Evolutionary conservation across 495 filamentous ascomycete species (phyloP).

Genomic region (Physcia stellaris): DNA sequence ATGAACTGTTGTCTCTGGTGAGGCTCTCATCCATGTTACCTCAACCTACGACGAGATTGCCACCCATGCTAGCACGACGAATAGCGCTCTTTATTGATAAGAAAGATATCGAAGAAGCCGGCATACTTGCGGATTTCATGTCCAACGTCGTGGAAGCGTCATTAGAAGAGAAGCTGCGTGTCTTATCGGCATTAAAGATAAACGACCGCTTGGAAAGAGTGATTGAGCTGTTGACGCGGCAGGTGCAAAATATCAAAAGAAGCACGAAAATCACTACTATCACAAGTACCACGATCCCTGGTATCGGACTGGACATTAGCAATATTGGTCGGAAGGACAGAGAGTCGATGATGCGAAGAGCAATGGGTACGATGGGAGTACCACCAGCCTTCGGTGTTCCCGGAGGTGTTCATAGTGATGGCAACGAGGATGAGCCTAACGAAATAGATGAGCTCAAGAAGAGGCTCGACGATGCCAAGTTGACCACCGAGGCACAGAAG

Average conservation of each 20-base stretch:
- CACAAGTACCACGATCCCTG: constrained; percentile 42
- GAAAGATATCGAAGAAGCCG: constrained; percentile 66
- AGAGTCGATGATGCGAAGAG: constrained; percentile 36
- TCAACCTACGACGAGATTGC: constrained; percentile 29
- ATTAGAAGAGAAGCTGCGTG: constrained; percentile 76
- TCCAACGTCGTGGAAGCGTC: constrained; percentile 72
- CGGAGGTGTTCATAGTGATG: constrained; percentile 33
- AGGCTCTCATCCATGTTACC: constrained; percentile 65
- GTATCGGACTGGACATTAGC: constrained; percentile 38
- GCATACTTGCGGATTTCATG: constrained; percentile 91
- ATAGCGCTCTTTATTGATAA: constrained; percentile 72
- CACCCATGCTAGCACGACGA: constrained; percentile 59
- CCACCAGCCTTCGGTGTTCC: constrained; percentile 30
- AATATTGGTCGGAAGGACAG: constrained; percentile 38
- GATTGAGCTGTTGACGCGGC: constrained; percentile 65
- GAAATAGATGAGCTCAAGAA: constrained; percentile 89
- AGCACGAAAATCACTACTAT: constrained; percentile 66
- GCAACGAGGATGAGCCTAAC: constrained; percentile 59
- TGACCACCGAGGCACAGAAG: constrained; percentile 65
- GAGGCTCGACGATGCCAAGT: constrained; percentile 64
- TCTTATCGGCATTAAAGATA: constrained; percentile 63
- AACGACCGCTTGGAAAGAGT: constrained; percentile 65
- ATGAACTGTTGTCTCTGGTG: constrained; percentile 68
- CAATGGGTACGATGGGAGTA: constrained; percentile 31
- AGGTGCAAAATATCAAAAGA: constrained; percentile 68